Percentiles rank a stretch among this genome's conserved stretches.
Evolutionary conservation across 1,284 basidiomycete species (phyloP).

Genomic region (Neotropicomus parvogracilis): DNA sequence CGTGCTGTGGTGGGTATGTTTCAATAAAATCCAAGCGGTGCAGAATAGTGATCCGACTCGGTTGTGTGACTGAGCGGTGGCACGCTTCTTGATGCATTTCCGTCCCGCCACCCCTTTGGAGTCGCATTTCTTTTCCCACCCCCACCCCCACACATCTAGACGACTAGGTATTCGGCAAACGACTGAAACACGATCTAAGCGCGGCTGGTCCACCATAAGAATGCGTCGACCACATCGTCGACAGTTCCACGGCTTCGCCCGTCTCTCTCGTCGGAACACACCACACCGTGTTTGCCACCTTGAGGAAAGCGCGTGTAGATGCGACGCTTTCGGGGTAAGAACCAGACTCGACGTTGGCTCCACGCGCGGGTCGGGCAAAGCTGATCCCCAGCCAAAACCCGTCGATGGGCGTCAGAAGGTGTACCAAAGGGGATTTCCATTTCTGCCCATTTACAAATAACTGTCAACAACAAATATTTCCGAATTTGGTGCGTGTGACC

Average conservation of each 20-base stretch:
- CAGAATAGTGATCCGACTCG: constrained; percentile 9
- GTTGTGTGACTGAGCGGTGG: background rate
- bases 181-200: background rate
- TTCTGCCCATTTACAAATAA: constrained; percentile 16
- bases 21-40: background rate
- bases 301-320: too few species aligned
- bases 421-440: constrained; percentile 13
- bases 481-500: constrained; percentile 17
- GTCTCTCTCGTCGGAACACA: too few species aligned
- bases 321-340: too few species aligned
- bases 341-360: too few species aligned
- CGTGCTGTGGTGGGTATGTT: too few species aligned
- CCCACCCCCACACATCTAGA: background rate
- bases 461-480: constrained; percentile 13
- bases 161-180: background rate
- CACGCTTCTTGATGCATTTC: constrained; percentile 1
- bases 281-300: too few species aligned
- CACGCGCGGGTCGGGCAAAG: too few species aligned
- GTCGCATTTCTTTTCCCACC: background rate
- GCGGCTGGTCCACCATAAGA: background rate
- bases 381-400: background rate
- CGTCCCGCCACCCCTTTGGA: background rate
- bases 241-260: too few species aligned
- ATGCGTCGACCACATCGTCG: too few species aligned
- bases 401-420: background rate